Conservation (phyloP, 345 rosid species). For the Populus nigra region DNA sequence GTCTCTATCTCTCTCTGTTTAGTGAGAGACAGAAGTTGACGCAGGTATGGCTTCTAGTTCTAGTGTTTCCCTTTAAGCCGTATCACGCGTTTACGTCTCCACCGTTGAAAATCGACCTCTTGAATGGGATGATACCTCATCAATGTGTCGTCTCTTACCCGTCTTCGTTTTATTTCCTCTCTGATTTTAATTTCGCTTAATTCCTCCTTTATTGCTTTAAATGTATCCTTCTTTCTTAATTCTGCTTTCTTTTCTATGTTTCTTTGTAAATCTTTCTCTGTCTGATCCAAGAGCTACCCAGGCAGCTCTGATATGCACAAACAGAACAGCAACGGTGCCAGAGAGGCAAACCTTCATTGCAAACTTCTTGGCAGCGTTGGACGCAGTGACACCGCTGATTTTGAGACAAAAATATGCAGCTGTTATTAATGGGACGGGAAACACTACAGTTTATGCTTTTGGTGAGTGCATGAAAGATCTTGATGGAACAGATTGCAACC, state of each 20-base stretch:
- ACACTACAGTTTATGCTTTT: conserved; percentile 54
- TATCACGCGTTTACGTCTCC: too few relatives aligned
- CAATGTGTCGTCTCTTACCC: too few relatives aligned
- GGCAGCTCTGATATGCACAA: conserved; percentile 56
- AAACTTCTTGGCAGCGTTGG: conserved; percentile 56
- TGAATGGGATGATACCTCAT: neutral
- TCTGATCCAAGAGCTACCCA: conserved; percentile 75
- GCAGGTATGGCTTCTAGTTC: neutral
- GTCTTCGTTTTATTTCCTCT: neutral
- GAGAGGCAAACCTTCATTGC: conserved; percentile 40
- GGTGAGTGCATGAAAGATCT: conserved; percentile 90
- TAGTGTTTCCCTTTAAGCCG: too few relatives aligned
- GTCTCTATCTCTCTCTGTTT: too few relatives aligned
- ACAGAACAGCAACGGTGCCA: conserved; percentile 46
- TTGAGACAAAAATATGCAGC: conserved; percentile 39
- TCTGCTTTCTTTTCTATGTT: conserved; percentile 19
- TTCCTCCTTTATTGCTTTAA: neutral
- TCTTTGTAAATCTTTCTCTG: conserved; percentile 27
- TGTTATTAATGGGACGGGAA: conserved; percentile 43
- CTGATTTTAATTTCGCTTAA: neutral
- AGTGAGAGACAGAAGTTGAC: too few relatives aligned
- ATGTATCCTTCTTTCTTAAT: neutral
- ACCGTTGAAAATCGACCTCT: neutral
- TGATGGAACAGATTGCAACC: conserved; percentile 55
- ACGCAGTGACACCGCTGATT: conserved; percentile 41